These are phyloP conservation scores for Trichosanthes cucumerina DNA, from an alignment of 306 rosid genomes.

Conservation along the genomic window DNA sequence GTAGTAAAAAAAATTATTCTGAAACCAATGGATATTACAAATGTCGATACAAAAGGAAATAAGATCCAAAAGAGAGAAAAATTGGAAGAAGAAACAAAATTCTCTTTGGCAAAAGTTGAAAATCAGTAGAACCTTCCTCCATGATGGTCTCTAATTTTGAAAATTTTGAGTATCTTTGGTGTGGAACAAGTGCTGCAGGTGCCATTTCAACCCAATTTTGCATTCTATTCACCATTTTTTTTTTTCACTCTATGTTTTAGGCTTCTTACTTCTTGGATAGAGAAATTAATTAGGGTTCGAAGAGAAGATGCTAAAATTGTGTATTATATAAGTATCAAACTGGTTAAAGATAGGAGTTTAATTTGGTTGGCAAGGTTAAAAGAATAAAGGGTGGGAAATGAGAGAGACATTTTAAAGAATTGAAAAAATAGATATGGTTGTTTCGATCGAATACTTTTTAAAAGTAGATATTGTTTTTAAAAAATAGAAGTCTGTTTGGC, in stretches of 20 bases:
- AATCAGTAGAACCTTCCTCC: constrained; percentile 29
- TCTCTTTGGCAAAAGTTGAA: not conserved
- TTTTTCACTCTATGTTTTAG: not conserved
- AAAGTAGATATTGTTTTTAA: no score
- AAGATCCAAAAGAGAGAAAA: not conserved
- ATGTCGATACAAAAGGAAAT: not conserved
- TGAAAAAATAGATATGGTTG: not conserved
- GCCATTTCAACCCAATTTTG: constrained; percentile 43
- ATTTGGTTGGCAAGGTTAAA: not conserved
- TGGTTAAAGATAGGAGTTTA: not conserved
- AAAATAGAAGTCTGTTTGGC: not conserved
- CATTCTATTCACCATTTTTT: constrained; percentile 12
- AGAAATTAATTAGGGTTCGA: not conserved
- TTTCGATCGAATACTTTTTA: not conserved
- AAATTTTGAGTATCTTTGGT: constrained; percentile 10
- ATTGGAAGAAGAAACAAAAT: constrained; percentile 1
- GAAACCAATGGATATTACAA: not conserved
- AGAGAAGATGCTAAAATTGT: not conserved
- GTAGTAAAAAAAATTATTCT: not conserved
- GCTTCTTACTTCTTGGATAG: no score
- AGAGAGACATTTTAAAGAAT: not conserved
- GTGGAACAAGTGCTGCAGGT: constrained; percentile 31
- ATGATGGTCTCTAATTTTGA: constrained; percentile 47
- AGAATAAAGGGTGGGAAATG: not conserved
- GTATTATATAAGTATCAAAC: not conserved